phyloP scores from a whole-genome alignment of 345 rosid genomes.

The Boechera divaricarpa region DNA sequence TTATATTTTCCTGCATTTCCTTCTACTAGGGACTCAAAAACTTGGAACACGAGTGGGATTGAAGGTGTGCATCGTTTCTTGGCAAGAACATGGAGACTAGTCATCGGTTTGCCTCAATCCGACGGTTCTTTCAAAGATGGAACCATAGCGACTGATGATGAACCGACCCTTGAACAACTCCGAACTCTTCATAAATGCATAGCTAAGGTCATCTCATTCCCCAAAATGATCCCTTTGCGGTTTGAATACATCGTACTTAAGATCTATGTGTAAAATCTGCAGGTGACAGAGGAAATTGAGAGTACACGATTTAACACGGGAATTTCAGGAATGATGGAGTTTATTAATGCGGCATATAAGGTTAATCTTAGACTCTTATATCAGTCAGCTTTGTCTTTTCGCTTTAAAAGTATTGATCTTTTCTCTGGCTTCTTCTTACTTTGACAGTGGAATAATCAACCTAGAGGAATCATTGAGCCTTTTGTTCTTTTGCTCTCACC shows the following conservation, averaged over 20 bases:
- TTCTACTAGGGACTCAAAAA: constrained; percentile 80
- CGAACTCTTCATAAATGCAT: constrained; percentile 83
- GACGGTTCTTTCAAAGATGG: constrained; percentile 66
- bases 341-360: constrained; percentile 88
- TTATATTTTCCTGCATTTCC: constrained; percentile 12
- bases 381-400: background rate
- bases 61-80: constrained; percentile 95
- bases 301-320: constrained; percentile 93
- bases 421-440: constrained; percentile 24
- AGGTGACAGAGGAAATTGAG: constrained; percentile 93
- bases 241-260: constrained; percentile 15
- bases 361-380: constrained; percentile 43
- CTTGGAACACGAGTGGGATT: constrained; percentile 94
- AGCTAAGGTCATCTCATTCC: constrained; percentile 64
- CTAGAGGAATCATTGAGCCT: constrained; percentile 66
- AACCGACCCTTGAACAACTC: constrained; percentile 76
- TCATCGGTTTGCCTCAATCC: constrained; percentile 70
- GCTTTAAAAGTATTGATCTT: background rate
- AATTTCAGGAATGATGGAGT: constrained; percentile 98
- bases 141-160: constrained; percentile 62
- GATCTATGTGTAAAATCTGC: constrained; percentile 5
- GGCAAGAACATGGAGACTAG: constrained; percentile 88
- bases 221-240: background rate
- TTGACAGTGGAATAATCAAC: constrained; percentile 81
- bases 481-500: constrained; percentile 85